Percentiles rank a stretch among this genome's conserved stretches.
phyloP scores from a whole-genome alignment of 345 rosid genomes.

The Chamaenerion angustifolium region DNA sequence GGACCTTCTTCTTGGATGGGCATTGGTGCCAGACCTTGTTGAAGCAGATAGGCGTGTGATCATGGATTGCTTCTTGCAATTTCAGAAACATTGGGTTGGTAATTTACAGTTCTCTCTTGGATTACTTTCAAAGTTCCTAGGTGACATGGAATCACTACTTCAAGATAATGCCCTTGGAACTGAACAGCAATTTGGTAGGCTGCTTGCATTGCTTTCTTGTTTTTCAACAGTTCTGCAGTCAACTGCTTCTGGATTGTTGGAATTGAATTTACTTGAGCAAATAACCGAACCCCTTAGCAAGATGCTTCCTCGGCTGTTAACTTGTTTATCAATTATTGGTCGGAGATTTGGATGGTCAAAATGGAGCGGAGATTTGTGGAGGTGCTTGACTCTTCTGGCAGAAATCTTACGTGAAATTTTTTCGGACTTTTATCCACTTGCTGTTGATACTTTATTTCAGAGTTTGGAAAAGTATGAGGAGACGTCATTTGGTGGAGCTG shows the following conservation, averaged over 20 bases:
- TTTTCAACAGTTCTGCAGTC: conserved; percentile 73
- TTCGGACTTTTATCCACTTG: conserved; percentile 47
- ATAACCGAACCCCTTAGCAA: conserved; percentile 52
- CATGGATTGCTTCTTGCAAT: conserved; percentile 80
- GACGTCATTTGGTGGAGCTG: conserved; percentile 23
- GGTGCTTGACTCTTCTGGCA: conserved; percentile 84
- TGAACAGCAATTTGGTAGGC: conserved; percentile 53
- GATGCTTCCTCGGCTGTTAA: conserved; percentile 73
- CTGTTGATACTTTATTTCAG: conserved; percentile 56
- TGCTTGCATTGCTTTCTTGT: conserved; percentile 89
- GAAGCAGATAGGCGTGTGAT: conserved; percentile 63
- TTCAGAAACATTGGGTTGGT: conserved; percentile 87
- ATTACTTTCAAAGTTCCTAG: conserved; percentile 60
- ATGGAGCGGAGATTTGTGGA: conserved; percentile 77
- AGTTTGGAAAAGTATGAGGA: conserved; percentile 40
- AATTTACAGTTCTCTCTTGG: conserved; percentile 75
- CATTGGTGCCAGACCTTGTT: conserved; percentile 64
- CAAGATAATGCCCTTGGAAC: conserved; percentile 65
- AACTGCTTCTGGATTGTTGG: conserved; percentile 87
- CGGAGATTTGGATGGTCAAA: conserved; percentile 77
- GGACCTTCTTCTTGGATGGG: conserved; percentile 96
- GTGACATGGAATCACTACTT: conserved; percentile 78
- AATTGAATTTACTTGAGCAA: conserved; percentile 65
- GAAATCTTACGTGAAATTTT: conserved; percentile 76
- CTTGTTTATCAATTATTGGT: conserved; percentile 63